Percentiles rank a stretch among this genome's conserved stretches.
Conservation (phyloP, 129 eudicot genomes). For the Kitagawia praeruptora region DNA sequence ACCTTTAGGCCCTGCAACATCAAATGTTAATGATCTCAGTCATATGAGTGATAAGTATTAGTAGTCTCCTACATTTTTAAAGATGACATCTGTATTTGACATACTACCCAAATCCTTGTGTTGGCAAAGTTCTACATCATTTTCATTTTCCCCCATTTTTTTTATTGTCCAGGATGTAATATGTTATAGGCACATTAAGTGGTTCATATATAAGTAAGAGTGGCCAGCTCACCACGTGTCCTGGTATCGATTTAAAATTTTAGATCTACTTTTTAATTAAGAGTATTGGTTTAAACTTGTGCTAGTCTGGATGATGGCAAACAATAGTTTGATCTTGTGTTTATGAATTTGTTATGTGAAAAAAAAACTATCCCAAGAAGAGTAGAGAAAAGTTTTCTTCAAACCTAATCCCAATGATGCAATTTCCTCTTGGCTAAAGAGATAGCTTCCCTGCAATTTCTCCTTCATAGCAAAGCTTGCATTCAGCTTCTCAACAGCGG, state of each 20-base stretch:
- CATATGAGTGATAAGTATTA: neutral
- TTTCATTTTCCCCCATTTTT: neutral
- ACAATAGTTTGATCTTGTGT: neutral
- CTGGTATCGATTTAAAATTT: neutral
- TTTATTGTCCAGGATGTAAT: neutral
- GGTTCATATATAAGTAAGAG: neutral
- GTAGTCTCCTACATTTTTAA: neutral
- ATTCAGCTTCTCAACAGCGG: slow-evolving; percentile 78
- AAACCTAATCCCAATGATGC: slow-evolving; percentile 62
- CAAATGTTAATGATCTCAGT: neutral
- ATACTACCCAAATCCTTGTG: neutral
- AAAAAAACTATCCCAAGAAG: neutral
- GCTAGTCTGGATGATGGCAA: neutral
- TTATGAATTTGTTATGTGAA: neutral
- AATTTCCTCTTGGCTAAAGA: slow-evolving; percentile 65
- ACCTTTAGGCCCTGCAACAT: slow-evolving; percentile 62
- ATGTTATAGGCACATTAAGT: neutral
- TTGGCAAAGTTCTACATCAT: neutral
- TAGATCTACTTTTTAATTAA: neutral
- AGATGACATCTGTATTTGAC: neutral
- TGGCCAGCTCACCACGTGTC: neutral
- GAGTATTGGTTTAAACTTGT: neutral
- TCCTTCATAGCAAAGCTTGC: slow-evolving; percentile 25
- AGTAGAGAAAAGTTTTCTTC: neutral
- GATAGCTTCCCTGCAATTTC: slow-evolving; percentile 26